phyloP scores from a whole-genome alignment of 148 eudicot genomes.

The Chenopodium album region DNA sequence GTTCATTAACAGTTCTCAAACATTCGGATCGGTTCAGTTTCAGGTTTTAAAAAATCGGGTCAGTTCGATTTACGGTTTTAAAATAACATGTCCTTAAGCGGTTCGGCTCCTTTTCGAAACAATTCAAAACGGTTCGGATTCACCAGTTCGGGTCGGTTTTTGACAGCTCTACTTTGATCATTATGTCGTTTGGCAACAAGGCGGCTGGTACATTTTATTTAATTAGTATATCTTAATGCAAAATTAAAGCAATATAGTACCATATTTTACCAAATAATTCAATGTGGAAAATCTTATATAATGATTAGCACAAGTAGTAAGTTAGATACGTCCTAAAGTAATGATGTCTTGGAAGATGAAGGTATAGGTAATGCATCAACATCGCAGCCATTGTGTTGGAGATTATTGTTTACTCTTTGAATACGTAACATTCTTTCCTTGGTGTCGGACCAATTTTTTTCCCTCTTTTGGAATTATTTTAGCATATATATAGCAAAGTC shows the following conservation, averaged over 20 bases:
- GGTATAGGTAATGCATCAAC: not conserved
- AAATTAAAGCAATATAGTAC: not conserved
- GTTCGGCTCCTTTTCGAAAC: too few relatives aligned
- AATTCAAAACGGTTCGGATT: too few relatives aligned
- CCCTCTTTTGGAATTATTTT: not conserved
- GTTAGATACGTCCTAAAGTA: not conserved
- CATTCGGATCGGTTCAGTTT: too few relatives aligned
- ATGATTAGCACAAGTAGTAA: not conserved
- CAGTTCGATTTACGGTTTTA: too few relatives aligned
- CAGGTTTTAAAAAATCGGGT: too few relatives aligned
- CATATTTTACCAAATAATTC: too few relatives aligned
- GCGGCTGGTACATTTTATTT: constrained; percentile 7
- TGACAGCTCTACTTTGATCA: not conserved
- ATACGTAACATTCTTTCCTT: not conserved
- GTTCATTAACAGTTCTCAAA: too few relatives aligned
- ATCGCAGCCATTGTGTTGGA: not conserved
- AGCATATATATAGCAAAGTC: not conserved
- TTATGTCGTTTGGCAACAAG: not conserved
- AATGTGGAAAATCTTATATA: constrained; percentile 6
- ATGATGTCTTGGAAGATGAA: not conserved
- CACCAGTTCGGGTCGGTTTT: too few relatives aligned
- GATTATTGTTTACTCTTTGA: not conserved
- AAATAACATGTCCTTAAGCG: too few relatives aligned
- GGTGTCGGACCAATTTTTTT: not conserved
- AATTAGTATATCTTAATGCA: too few relatives aligned